phyloP scores from a whole-genome alignment of 805 yeast species.

The Alloascoidea africana region DNA sequence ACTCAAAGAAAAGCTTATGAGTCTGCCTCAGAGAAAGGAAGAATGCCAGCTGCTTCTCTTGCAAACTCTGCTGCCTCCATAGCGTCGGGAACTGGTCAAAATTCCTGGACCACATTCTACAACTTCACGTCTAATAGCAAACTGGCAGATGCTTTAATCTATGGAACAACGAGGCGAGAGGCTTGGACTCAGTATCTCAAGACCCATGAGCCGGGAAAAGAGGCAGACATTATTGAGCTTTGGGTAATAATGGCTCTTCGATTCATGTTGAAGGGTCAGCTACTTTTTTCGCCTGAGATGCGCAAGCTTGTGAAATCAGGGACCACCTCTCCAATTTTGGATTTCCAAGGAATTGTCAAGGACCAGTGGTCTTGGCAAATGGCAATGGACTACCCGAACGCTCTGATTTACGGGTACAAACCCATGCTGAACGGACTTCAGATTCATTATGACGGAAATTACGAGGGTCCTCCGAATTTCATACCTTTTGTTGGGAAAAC shows the following conservation, averaged over 20 bases:
- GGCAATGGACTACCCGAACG: constrained; percentile 16
- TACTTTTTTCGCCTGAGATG: constrained; percentile 14
- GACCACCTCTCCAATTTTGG: constrained; percentile 4
- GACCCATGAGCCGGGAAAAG: constrained; percentile 6
- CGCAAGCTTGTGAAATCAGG: constrained; percentile 4
- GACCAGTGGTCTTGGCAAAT: constrained; percentile 19
- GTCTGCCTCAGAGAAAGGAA: too few species aligned
- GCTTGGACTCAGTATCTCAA: constrained; percentile 15
- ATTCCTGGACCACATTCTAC: constrained; percentile 4
- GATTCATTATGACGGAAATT: constrained; percentile 6
- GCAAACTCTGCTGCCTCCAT: too few species aligned
- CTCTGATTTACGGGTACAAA: constrained; percentile 15
- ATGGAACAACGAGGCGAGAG: constrained; percentile 15
- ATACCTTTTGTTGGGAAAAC: constrained; percentile 14
- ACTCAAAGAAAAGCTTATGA: too few species aligned
- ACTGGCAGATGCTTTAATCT: constrained; percentile 8
- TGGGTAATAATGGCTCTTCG: constrained; percentile 18
- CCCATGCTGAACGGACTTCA: not conserved
- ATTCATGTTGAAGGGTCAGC: constrained; percentile 12
- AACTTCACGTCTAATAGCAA: constrained; percentile 6
- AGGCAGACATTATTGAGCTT: constrained; percentile 13
- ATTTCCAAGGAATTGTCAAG: constrained; percentile 8
- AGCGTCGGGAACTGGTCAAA: too few species aligned
- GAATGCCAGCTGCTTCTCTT: too few species aligned
- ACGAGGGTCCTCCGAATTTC: constrained; percentile 16